Conservation (phyloP, 805 yeast genomes). For the Saccharomycopsis schoenii region DNA sequence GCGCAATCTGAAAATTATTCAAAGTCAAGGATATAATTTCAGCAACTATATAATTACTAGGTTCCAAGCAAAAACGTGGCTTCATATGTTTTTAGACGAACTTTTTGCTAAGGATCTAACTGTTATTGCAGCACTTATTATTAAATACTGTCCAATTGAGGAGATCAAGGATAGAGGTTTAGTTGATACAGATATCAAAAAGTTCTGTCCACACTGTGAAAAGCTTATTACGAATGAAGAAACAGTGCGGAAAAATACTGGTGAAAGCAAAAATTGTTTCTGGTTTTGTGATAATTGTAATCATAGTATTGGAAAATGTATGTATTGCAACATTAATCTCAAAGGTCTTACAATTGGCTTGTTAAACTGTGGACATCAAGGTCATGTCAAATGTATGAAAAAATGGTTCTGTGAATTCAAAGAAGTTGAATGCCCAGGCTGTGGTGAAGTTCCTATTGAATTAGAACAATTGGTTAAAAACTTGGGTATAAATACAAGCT, state of each 20-base stretch:
- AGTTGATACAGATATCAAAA: conserved; percentile 30
- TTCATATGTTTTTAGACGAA: conserved; percentile 43
- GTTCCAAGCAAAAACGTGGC: conserved; percentile 41
- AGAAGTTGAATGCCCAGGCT: conserved; percentile 66
- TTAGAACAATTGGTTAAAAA: conserved; percentile 2
- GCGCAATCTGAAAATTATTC: conserved; percentile 9
- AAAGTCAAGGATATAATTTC: conserved; percentile 16
- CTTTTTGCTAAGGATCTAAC: conserved; percentile 42
- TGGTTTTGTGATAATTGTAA: conserved; percentile 82
- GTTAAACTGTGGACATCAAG: conserved; percentile 76
- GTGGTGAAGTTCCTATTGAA: conserved; percentile 15
- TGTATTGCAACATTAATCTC: conserved; percentile 68
- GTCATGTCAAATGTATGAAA: conserved; percentile 71
- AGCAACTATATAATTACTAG: conserved; percentile 1
- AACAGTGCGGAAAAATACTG: conserved; percentile 25
- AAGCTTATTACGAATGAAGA: conserved; percentile 49
- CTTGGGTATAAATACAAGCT: neutral
- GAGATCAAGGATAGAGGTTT: conserved; percentile 23
- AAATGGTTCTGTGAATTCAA: conserved; percentile 64
- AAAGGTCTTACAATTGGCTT: conserved; percentile 54
- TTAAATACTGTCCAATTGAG: conserved; percentile 32
- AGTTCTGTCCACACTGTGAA: conserved; percentile 55
- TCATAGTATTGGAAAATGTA: conserved; percentile 54
- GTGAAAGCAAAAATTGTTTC: conserved; percentile 41
- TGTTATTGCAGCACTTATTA: conserved; percentile 46